Evolutionary conservation across 371 early-diverging fungal species (phyloP).

Genomic region (Mucor racemosus): DNA sequence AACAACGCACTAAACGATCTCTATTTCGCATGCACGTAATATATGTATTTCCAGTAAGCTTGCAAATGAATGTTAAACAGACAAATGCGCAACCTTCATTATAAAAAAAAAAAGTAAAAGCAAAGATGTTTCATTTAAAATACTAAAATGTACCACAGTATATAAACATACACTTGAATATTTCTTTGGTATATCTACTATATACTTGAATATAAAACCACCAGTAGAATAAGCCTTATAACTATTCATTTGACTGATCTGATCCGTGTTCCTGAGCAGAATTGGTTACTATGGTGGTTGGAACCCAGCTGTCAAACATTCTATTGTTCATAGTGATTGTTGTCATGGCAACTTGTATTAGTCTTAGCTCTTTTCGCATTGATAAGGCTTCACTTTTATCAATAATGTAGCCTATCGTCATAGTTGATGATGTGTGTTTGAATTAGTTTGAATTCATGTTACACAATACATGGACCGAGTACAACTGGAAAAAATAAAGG

Average conservation of each 20-base stretch:
- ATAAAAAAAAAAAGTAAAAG: too few relatives aligned
- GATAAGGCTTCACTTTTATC: not conserved
- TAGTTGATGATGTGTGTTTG: not conserved
- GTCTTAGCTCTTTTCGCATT: not conserved
- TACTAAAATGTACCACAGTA: too few relatives aligned
- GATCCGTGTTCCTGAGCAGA: not conserved
- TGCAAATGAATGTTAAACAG: not conserved
- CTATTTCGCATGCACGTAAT: too few relatives aligned
- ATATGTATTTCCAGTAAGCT: too few relatives aligned
- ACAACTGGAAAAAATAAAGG: not conserved
- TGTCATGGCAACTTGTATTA: not conserved
- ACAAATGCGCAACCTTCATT: not conserved
- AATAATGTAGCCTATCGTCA: not conserved
- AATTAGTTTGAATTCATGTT: constrained; percentile 4
- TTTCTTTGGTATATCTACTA: too few relatives aligned
- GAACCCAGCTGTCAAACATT: constrained; percentile 1
- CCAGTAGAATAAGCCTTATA: too few relatives aligned
- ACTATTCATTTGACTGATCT: not conserved
- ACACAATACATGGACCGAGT: constrained; percentile 12
- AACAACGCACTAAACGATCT: not conserved
- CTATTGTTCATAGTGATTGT: not conserved
- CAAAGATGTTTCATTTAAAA: too few relatives aligned
- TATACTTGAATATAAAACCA: too few relatives aligned
- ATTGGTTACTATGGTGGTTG: not conserved
- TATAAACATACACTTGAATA: too few relatives aligned